These are phyloP conservation scores for Rhodomyrtus tomentosa DNA, from an alignment of 345 rosid species.

Conservation along the genomic window DNA sequence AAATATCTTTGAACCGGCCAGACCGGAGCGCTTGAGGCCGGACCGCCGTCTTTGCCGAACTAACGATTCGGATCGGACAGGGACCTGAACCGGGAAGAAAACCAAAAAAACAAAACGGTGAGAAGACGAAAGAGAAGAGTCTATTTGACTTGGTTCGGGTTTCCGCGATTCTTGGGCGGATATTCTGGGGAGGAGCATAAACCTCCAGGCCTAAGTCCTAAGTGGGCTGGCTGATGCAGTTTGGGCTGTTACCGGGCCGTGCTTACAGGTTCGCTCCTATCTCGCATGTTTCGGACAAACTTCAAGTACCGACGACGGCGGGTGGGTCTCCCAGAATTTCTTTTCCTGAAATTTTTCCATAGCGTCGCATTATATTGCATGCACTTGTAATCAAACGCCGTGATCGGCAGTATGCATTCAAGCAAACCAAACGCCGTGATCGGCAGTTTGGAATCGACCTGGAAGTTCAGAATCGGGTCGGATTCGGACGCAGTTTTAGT, in stretches of 20 bases:
- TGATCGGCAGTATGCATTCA: not conserved
- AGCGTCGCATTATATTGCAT: not conserved
- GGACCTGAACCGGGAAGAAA: not conserved
- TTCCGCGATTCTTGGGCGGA: too few species aligned
- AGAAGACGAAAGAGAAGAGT: not conserved
- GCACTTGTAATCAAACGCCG: not conserved
- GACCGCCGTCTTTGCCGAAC: not conserved
- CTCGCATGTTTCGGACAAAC: not conserved
- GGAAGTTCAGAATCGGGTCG: not conserved
- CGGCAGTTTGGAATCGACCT: not conserved
- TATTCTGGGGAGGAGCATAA: not conserved
- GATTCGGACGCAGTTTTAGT: not conserved
- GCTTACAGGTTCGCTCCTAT: not conserved
- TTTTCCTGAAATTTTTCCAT: not conserved
- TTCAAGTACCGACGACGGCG: not conserved
- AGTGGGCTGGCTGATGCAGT: not conserved
- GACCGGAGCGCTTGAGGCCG: not conserved
- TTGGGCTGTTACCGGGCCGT: not conserved
- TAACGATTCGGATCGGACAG: not conserved
- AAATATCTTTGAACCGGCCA: not conserved
- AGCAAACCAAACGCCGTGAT: not conserved
- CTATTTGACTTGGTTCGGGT: not conserved
- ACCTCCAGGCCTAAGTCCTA: not conserved
- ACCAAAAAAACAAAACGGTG: not conserved
- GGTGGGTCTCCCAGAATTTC: not conserved